These are phyloP conservation scores for Trichophyton verrucosum DNA, from an alignment of 2,329 filamentous ascomycete species.

Conservation along the genomic window DNA sequence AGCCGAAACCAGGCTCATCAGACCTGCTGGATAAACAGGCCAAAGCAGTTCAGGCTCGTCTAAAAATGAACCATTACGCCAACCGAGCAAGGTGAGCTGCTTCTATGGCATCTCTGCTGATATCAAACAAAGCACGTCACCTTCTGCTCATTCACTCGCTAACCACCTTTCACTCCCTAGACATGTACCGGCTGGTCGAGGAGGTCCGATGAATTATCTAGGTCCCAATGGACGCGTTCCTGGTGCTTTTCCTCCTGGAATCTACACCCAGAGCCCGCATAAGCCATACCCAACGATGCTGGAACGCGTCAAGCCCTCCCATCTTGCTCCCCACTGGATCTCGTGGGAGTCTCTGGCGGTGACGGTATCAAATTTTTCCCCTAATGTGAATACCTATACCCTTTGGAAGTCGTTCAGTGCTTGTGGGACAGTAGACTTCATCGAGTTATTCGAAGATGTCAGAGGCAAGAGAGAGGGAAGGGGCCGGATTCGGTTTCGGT, in stretches of 20 bases:
- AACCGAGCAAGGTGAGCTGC: not conserved
- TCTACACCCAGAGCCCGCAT: not conserved
- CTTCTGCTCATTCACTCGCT: not conserved
- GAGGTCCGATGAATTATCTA: not conserved
- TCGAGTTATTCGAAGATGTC: slow-evolving; percentile 43
- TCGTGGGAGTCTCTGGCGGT: slow-evolving; percentile 29
- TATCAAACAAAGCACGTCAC: not conserved
- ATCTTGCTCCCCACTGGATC: slow-evolving; percentile 24
- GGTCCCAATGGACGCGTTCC: not conserved
- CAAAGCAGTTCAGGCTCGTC: not conserved
- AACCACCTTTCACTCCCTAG: not conserved
- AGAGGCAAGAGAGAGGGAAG: slow-evolving; percentile 28
- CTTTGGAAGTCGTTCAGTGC: slow-evolving; percentile 42
- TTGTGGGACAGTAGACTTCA: slow-evolving; percentile 43
- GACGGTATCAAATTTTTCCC: slow-evolving; percentile 26
- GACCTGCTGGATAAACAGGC: not conserved
- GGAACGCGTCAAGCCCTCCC: not conserved
- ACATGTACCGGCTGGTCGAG: not conserved
- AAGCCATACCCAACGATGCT: not conserved
- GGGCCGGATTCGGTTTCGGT: slow-evolving; percentile 45
- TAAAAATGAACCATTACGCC: not conserved
- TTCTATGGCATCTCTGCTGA: not conserved
- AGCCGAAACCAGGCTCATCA: not conserved
- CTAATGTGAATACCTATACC: slow-evolving; percentile 23
- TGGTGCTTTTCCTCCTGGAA: not conserved